These are phyloP conservation scores for Fusarium siculi DNA, from an alignment of 2,329 filamentous ascomycete genomes.

Conservation along the genomic window DNA sequence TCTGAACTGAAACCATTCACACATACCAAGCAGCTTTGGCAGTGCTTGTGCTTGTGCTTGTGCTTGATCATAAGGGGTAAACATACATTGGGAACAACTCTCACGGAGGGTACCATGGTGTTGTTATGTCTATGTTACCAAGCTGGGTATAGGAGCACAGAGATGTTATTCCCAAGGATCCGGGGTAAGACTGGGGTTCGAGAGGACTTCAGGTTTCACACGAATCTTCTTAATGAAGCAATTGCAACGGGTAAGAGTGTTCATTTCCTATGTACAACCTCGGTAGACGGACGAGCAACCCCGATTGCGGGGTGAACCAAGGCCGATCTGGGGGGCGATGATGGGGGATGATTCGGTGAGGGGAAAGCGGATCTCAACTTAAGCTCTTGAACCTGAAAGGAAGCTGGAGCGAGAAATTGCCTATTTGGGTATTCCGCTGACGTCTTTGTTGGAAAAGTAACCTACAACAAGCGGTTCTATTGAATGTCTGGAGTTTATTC, in stretches of 20 bases:
- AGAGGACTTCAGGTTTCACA: not conserved
- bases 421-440: constrained; percentile 16
- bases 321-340: constrained; percentile 29
- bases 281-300: constrained; percentile 34
- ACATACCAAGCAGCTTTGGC: not conserved
- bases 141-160: not conserved
- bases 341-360: constrained; percentile 33
- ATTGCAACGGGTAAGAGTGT: constrained; percentile 23
- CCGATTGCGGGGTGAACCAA: constrained; percentile 36
- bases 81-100: constrained; percentile 51
- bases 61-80: not conserved
- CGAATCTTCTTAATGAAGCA: constrained; percentile 9
- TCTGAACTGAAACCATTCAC: not conserved
- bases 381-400: constrained; percentile 11
- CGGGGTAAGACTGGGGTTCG: constrained; percentile 1
- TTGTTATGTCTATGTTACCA: constrained; percentile 9
- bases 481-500: not conserved
- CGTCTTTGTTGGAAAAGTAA: constrained; percentile 3
- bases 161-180: not conserved
- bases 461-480: not conserved
- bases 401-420: constrained; percentile 28
- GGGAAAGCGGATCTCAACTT: constrained; percentile 35
- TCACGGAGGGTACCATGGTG: constrained; percentile 46
- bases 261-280: constrained; percentile 30
- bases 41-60: not conserved